These are phyloP conservation scores for Claviceps cyperi DNA, from an alignment of 2,329 filamentous ascomycete species.

Conservation along the genomic window DNA sequence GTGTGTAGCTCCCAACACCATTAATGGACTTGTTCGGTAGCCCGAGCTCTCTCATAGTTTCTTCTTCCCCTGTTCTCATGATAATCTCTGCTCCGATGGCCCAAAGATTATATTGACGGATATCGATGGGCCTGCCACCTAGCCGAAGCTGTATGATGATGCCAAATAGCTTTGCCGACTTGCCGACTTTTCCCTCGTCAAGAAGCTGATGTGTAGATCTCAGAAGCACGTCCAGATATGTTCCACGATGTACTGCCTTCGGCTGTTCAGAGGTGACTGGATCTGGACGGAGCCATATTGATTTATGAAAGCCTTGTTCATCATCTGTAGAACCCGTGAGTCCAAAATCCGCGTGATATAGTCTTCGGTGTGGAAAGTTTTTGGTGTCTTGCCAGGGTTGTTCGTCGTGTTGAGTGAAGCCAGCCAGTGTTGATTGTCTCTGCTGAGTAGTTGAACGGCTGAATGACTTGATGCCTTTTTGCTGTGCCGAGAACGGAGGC, in stretches of 20 bases:
- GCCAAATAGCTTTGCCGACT: conserved; percentile 62
- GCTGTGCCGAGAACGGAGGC: conserved; percentile 10
- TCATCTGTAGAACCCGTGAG: conserved; percentile 1
- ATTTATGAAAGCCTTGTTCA: conserved; percentile 33
- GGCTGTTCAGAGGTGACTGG: conserved; percentile 3
- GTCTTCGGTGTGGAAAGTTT: conserved; percentile 38
- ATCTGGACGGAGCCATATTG: not conserved
- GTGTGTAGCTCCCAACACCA: not conserved
- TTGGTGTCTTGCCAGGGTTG: conserved; percentile 22
- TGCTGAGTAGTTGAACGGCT: conserved; percentile 39
- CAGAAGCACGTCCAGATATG: conserved; percentile 52
- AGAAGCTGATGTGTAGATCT: conserved; percentile 60
- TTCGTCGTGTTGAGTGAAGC: conserved; percentile 32
- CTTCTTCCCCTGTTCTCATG: conserved; percentile 41
- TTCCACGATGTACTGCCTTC: conserved; percentile 10
- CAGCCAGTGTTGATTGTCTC: conserved; percentile 38
- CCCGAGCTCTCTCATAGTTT: not conserved
- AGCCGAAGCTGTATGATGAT: conserved; percentile 48
- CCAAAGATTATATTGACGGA: conserved; percentile 60
- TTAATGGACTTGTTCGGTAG: not conserved
- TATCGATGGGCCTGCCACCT: conserved; percentile 38
- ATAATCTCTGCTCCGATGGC: conserved; percentile 74
- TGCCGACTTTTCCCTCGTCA: conserved; percentile 51
- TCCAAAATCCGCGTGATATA: conserved; percentile 4
- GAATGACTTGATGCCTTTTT: conserved; percentile 35